A percentile compares a stretch with the other conserved stretches of the same genome.
Conservation (phyloP, 2,329 filamentous ascomycete species). For the Bertia moriformis region DNA sequence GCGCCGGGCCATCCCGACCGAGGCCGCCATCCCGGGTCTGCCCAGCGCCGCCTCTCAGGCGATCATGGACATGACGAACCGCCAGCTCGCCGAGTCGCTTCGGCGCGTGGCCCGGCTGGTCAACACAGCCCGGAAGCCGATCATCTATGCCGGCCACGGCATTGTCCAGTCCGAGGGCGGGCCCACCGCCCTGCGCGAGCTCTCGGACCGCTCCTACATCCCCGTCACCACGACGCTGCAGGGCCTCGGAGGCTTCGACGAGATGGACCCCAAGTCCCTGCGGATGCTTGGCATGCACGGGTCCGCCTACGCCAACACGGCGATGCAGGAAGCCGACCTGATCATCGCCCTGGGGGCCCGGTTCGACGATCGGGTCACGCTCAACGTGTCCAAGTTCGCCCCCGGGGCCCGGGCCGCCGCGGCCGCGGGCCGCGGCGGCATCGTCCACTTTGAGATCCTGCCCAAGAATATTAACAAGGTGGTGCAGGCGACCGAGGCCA, state of each 20-base stretch:
- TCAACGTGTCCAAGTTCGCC: constrained; percentile 70
- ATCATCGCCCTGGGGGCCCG: constrained; percentile 87
- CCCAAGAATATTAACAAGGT: constrained; percentile 99
- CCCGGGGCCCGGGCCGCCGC: constrained; percentile 76
- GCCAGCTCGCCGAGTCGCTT: constrained; percentile 62
- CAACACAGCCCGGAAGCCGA: constrained; percentile 80
- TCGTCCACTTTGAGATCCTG: constrained; percentile 96
- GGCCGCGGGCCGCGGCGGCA: constrained; percentile 73
- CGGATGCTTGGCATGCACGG: constrained; percentile 99
- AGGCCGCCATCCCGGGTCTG: constrained; percentile 60
- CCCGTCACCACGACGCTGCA: constrained; percentile 94
- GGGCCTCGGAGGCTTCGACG: constrained; percentile 81
- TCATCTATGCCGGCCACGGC: constrained; percentile 91
- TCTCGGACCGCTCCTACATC: constrained; percentile 81
- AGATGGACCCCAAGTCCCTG: constrained; percentile 82
- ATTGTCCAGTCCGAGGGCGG: constrained; percentile 69
- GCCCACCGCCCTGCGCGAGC: constrained; percentile 62
- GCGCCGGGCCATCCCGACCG: constrained; percentile 66
- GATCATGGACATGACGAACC: constrained; percentile 57
- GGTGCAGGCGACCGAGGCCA: constrained; percentile 84
- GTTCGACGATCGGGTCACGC: constrained; percentile 91
- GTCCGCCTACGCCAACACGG: constrained; percentile 91
- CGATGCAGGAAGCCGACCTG: constrained; percentile 91
- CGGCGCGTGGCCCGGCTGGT: constrained; percentile 66
- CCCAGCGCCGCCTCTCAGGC: constrained; percentile 76